phyloP scores from a whole-genome alignment of 441 rosid genomes.

The Syzygium malaccense region DNA sequence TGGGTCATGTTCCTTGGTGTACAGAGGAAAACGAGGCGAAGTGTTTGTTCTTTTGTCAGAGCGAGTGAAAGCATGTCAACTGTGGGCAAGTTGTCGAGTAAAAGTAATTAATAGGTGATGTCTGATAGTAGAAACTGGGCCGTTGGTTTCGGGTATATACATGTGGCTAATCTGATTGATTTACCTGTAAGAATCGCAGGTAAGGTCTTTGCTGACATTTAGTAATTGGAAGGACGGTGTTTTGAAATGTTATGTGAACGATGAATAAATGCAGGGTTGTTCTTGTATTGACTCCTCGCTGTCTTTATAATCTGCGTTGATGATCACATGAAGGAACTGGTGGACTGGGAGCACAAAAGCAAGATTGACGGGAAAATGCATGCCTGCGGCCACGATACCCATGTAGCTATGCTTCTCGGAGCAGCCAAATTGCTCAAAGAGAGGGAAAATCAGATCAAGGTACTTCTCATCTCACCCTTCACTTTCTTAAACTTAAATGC shows the following conservation, averaged over 20 bases:
- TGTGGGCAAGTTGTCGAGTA: not conserved
- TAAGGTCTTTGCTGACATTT: not conserved
- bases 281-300: not conserved
- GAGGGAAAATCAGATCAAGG: constrained; percentile 15
- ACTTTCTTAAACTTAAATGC: not conserved
- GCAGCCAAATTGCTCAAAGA: constrained; percentile 21
- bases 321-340: not conserved
- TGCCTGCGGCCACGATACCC: constrained; percentile 19
- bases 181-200: not conserved
- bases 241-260: not conserved
- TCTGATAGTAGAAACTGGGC: not conserved
- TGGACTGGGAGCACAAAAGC: constrained; percentile 15
- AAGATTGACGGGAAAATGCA: constrained; percentile 13
- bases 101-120: not conserved
- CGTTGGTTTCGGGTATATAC: not conserved
- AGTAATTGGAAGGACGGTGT: not conserved
- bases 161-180: not conserved
- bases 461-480: not conserved
- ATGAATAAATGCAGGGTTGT: not conserved
- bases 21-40: not conserved
- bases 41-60: not conserved
- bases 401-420: constrained; percentile 17
- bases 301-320: not conserved
- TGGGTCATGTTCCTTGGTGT: not conserved
- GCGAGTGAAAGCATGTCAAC: not conserved